Percentiles rank a stretch among this genome's conserved stretches.
Conservation (phyloP, 108 stramenopile species). For the Thalassiosira profunda region DNA sequence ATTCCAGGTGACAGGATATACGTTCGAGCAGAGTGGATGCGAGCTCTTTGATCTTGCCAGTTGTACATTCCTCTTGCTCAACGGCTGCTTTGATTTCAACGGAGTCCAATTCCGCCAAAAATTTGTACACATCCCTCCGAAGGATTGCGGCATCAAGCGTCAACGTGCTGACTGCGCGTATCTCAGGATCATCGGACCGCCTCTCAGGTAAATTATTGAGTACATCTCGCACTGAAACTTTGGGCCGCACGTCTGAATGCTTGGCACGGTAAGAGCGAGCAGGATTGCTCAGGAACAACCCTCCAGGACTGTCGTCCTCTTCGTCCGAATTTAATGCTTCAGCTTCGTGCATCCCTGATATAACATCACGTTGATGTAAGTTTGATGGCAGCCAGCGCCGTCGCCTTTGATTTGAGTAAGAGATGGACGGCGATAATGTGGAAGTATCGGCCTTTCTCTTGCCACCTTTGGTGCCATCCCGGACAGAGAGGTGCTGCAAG, state of each 20-base stretch:
- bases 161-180: not conserved
- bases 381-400: slow-evolving; percentile 9
- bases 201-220: slow-evolving; percentile 14
- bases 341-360: slow-evolving; percentile 19
- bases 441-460: not conserved
- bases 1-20: not conserved
- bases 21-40: slow-evolving; percentile 12
- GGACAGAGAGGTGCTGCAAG: not conserved
- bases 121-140: slow-evolving; percentile 41
- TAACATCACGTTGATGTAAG: not conserved
- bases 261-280: slow-evolving; percentile 25
- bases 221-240: slow-evolving; percentile 29
- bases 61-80: not conserved
- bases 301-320: not conserved
- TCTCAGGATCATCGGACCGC: not conserved
- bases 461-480: not conserved
- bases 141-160: slow-evolving; percentile 16
- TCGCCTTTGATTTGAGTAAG: not conserved
- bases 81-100: not conserved
- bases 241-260: slow-evolving; percentile 20
- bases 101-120: slow-evolving; percentile 10
- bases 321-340: not conserved
- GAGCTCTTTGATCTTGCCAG: not conserved
- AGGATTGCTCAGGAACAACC: slow-evolving; percentile 5
- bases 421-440: not conserved